A percentile compares a stretch with the other conserved stretches of the same genome.
Evolutionary conservation across 345 rosid species (phyloP).

Genomic region (Eucalyptus fibrosa): DNA sequence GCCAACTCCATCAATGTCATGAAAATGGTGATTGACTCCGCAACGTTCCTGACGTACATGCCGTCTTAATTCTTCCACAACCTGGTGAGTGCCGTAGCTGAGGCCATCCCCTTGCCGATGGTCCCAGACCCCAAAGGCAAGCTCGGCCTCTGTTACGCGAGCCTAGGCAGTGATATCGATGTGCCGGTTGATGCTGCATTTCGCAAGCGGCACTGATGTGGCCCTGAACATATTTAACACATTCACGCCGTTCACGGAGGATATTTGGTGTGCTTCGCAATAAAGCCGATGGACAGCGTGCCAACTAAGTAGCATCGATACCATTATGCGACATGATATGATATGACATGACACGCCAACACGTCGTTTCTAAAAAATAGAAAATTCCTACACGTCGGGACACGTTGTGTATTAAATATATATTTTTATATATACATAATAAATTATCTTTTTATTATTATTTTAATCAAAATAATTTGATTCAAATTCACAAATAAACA

Average conservation of each 20-base stretch:
- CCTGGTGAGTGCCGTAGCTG: background rate
- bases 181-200: background rate
- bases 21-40: background rate
- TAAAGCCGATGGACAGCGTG: background rate
- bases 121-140: background rate
- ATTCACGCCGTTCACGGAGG: background rate
- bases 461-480: no score
- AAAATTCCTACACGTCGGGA: no score
- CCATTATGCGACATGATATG: no score
- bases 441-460: no score
- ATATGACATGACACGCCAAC: rapidly evolving
- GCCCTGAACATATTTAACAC: background rate
- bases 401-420: no score
- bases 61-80: background rate
- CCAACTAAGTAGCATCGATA: no score
- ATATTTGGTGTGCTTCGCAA: background rate
- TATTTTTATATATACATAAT: no score
- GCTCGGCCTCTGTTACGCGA: background rate
- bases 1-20: background rate
- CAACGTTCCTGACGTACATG: background rate
- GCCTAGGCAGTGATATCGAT: background rate
- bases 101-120: background rate
- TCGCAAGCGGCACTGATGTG: background rate
- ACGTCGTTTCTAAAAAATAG: no score
- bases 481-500: no score